A percentile compares a stretch with the other conserved stretches of the same genome.
Evolutionary conservation across 495 filamentous ascomycete species (phyloP).

Genomic region (Aspergillus sclerotioniger): DNA sequence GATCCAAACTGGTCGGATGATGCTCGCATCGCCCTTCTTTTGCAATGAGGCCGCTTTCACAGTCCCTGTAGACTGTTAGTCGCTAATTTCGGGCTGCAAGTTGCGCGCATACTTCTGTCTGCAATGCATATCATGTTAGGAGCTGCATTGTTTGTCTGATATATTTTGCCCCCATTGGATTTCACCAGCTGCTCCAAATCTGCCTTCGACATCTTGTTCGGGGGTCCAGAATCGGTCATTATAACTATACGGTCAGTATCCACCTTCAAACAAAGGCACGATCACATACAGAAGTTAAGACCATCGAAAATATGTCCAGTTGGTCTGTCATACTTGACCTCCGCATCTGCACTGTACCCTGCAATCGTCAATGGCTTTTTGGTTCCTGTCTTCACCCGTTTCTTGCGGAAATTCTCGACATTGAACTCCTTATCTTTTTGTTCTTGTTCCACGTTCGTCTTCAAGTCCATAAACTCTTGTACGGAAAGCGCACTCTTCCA

Average conservation of each 20-base stretch:
- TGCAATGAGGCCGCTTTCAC: constrained; percentile 84
- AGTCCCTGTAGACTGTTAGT: constrained; percentile 46
- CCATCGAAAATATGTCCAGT: constrained; percentile 67
- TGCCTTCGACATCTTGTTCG: constrained; percentile 68
- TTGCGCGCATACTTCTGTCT: constrained; percentile 59
- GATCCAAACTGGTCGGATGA: constrained; percentile 81
- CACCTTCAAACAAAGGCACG: not conserved
- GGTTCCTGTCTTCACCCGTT: constrained; percentile 59
- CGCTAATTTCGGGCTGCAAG: not conserved
- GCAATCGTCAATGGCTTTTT: constrained; percentile 69
- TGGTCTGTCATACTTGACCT: constrained; percentile 54
- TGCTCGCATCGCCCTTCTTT: constrained; percentile 63
- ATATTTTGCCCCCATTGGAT: constrained; percentile 78
- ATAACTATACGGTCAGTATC: constrained; percentile 44
- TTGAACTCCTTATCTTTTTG: constrained; percentile 75
- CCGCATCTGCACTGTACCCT: constrained; percentile 56
- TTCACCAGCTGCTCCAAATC: constrained; percentile 88
- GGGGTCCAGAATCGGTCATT: constrained; percentile 57
- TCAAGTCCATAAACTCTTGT: constrained; percentile 72
- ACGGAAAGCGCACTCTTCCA: constrained; percentile 80
- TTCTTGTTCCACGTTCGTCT: constrained; percentile 68
- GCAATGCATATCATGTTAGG: constrained; percentile 67
- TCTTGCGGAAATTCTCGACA: constrained; percentile 70
- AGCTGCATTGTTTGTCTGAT: constrained; percentile 64
- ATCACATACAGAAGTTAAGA: constrained; percentile 68